phyloP scores from a whole-genome alignment of 768 basidiomycete genomes.

The Paxillus ammoniavirescens region DNA sequence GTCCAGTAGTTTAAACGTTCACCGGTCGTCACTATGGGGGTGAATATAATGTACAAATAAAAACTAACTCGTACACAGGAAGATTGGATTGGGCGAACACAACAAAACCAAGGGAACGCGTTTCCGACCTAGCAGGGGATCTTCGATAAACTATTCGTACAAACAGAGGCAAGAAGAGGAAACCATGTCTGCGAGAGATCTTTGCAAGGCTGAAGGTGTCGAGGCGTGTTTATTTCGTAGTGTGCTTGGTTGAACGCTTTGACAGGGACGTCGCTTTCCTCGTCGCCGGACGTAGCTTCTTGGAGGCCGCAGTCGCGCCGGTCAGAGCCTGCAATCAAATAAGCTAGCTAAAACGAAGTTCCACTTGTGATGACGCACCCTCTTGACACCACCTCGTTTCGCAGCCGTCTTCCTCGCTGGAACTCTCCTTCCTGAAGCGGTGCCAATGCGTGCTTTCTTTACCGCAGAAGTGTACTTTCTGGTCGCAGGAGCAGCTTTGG shows the following conservation, averaged over 20 bases:
- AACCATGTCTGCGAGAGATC: background rate
- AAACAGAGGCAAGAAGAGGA: background rate
- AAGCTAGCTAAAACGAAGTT: background rate
- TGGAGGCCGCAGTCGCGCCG: background rate
- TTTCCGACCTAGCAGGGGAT: background rate
- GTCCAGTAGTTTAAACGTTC: too few relatives aligned
- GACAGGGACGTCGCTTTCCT: background rate
- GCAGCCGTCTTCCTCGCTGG: conserved; percentile 4
- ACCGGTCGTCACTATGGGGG: too few relatives aligned
- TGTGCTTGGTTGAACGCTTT: background rate
- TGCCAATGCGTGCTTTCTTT: conserved; percentile 21
- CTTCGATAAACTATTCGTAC: background rate
- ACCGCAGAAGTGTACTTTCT: conserved; percentile 25
- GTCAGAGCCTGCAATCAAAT: conserved; percentile 2
- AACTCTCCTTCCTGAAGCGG: conserved; percentile 7
- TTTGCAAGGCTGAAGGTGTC: background rate
- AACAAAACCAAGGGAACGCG: background rate
- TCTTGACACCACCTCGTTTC: conserved; percentile 3
- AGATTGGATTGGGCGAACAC: too few relatives aligned
- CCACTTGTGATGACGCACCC: conserved; percentile 3
- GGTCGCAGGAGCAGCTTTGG: conserved; percentile 1
- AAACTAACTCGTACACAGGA: too few relatives aligned
- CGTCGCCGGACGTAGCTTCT: background rate
- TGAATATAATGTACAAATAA: too few relatives aligned
- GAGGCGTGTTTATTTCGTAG: background rate